A percentile compares a stretch with the other conserved stretches of the same genome.
Conservation (phyloP, 768 basidiomycete species). For the Pulveroboletus sp. region DNA sequence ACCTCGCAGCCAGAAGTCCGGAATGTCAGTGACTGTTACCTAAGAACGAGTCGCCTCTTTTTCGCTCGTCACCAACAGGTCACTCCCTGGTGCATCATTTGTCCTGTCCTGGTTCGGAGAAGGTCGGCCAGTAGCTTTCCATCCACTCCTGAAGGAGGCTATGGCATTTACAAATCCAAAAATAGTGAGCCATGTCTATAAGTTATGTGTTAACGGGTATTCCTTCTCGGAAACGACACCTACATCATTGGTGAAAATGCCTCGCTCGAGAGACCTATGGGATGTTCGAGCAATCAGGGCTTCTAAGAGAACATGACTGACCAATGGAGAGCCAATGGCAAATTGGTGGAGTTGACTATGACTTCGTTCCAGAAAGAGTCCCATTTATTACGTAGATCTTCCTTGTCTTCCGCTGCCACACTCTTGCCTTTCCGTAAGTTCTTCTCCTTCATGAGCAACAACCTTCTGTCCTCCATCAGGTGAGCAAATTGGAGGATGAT, state of each 20-base stretch:
- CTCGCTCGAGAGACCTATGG: slow-evolving; percentile 61
- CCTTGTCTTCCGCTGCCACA: slow-evolving; percentile 47
- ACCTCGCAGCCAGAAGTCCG: too few relatives aligned
- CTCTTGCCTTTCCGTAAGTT: slow-evolving; percentile 57
- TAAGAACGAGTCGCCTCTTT: slow-evolving; percentile 8
- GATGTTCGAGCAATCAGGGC: not conserved
- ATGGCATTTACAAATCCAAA: slow-evolving; percentile 49
- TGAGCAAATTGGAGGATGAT: slow-evolving; percentile 73
- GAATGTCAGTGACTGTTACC: slow-evolving; percentile 2
- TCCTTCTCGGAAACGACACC: slow-evolving; percentile 15
- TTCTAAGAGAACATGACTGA: slow-evolving; percentile 29
- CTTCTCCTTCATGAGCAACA: slow-evolving; percentile 53
- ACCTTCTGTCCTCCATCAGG: slow-evolving; percentile 60
- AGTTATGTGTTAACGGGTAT: slow-evolving; percentile 2
- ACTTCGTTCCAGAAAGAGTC: slow-evolving; percentile 69
- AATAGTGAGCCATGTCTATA: slow-evolving; percentile 38
- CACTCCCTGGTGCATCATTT: slow-evolving; percentile 1
- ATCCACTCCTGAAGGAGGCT: slow-evolving; percentile 63
- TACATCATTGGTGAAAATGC: slow-evolving; percentile 65
- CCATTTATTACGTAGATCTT: slow-evolving; percentile 57
- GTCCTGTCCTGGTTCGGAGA: slow-evolving; percentile 1
- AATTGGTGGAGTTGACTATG: slow-evolving; percentile 65
- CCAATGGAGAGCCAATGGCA: slow-evolving; percentile 88
- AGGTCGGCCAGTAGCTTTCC: slow-evolving; percentile 57
- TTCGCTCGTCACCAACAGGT: slow-evolving; percentile 5